phyloP scores from a whole-genome alignment of 116 monocot genomes.

The Iris pallida region DNA sequence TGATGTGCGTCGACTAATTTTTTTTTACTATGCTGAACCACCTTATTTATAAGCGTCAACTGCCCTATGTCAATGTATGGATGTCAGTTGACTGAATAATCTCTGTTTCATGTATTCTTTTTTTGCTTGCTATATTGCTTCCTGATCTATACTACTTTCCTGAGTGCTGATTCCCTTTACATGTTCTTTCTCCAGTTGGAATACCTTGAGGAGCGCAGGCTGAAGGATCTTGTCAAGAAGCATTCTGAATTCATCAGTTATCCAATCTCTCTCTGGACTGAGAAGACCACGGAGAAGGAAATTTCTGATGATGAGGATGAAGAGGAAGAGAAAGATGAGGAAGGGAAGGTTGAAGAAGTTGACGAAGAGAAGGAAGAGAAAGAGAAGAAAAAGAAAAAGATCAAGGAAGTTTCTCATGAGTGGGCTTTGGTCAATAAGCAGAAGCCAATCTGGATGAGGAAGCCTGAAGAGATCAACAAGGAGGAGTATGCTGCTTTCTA shows the following conservation, averaged over 20 bases:
- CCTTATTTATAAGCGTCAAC: not conserved
- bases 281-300: slow-evolving; percentile 57
- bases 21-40: slow-evolving; percentile 17
- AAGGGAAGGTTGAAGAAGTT: slow-evolving; percentile 57
- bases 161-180: not conserved
- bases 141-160: not conserved
- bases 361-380: slow-evolving; percentile 60
- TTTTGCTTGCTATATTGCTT: not conserved
- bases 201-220: slow-evolving; percentile 52
- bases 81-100: not conserved
- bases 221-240: slow-evolving; percentile 55
- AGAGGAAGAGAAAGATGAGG: slow-evolving; percentile 47
- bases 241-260: slow-evolving; percentile 63
- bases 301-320: slow-evolving; percentile 63
- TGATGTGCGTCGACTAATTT: slow-evolving; percentile 9
- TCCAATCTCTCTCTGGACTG: slow-evolving; percentile 53
- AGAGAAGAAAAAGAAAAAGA: slow-evolving; percentile 62
- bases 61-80: not conserved
- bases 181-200: slow-evolving; percentile 23
- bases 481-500: slow-evolving; percentile 61
- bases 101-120: not conserved
- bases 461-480: slow-evolving; percentile 53
- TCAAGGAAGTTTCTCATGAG: slow-evolving; percentile 57
- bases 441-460: slow-evolving; percentile 62
- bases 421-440: slow-evolving; percentile 49